Base-by-base conservation (phyloP, 768 basidiomycete genomes). In the Pleurotus citrinopileatus region DNA sequence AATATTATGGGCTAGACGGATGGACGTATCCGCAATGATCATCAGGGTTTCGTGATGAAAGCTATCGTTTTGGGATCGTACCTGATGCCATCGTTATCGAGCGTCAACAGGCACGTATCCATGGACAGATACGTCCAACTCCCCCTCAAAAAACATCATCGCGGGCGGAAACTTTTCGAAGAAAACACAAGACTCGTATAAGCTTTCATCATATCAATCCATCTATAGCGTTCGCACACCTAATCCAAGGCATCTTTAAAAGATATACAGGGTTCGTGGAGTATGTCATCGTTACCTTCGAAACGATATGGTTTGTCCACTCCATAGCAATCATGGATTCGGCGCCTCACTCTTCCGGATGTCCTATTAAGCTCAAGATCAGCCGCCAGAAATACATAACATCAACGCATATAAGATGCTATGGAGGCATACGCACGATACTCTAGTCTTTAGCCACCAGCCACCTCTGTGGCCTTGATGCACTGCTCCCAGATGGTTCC, bases 1-100 rank as follows among this genome's bases (percentile, higher is more conserved):
- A 40, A 40, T 40, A 44, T 25, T 27, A 25, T 25, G 43, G 26
- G n/a, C 38, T 40, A 40, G 38, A 44, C 17, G 38, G 38, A 40
- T 40, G 38, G 38, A 40, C 38, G 38, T 44, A 44, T 44, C 43
- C 20, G 9, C 43, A 44, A 44, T 44, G 43, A 44, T 44, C 43
- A 44, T 44, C 43, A 44, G 43, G 43, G 43, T 44, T 44, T 9
- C 25, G 7, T 44, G 43, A 44, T 44, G 43, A 44, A 44, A 44
- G 17, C 26, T 26, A 44, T 44, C 19, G 43, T 8, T 23, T 44
- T 44, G 19, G 26, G 43, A 44, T 27, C 8, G 43, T 44, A 17
- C 43, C 43, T 44, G 43, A 44, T 44, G 20, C 19, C 43, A 44
- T 44, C 43, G 7, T 22, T 32, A 32, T 32, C 38, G 12, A 40